A percentile compares a stretch with the other conserved stretches of the same genome.
Conservation (phyloP, 352 stramenopile species). For the Phytopythium ostracodes region DNA sequence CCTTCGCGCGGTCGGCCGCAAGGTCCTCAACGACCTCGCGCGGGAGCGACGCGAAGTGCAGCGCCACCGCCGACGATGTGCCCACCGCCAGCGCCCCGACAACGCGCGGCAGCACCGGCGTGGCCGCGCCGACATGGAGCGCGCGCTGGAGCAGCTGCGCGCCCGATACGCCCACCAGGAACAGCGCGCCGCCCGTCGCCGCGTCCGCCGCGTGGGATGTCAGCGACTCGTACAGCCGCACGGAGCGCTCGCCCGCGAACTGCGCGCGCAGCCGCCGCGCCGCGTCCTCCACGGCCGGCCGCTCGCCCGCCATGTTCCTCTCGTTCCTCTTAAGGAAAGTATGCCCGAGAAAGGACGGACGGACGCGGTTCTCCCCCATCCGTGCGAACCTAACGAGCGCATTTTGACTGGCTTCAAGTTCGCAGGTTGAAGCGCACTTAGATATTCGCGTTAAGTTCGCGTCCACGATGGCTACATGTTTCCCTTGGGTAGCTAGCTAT, state of each 20-base stretch:
- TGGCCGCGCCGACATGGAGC: constrained; percentile 40
- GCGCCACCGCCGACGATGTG: constrained; percentile 35
- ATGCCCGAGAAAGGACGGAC: not conserved
- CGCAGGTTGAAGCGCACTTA: constrained; percentile 4
- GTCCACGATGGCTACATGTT: not conserved
- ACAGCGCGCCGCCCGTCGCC: constrained; percentile 42
- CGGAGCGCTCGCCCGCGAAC: constrained; percentile 33
- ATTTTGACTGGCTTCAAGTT: not conserved
- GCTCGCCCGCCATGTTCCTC: not conserved
- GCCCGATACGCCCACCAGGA: constrained; percentile 36
- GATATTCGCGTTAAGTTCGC: not conserved
- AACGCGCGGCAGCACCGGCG: constrained; percentile 32
- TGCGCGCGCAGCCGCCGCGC: constrained; percentile 24
- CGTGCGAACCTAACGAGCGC: not conserved
- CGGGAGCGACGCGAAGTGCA: constrained; percentile 51
- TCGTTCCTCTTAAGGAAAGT: not conserved
- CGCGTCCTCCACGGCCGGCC: constrained; percentile 14
- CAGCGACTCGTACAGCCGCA: constrained; percentile 39
- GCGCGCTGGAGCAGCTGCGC: constrained; percentile 46
- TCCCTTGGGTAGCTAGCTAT: no score
- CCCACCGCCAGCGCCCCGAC: constrained; percentile 41
- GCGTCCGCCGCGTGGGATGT: constrained; percentile 38
- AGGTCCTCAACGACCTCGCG: constrained; percentile 36
- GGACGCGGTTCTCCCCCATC: no score
- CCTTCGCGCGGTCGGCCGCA: constrained; percentile 13